Percentiles rank a stretch among this genome's conserved stretches.
Conservation (phyloP, 2,329 filamentous ascomycete species). For the Colletotrichum caudatum region DNA sequence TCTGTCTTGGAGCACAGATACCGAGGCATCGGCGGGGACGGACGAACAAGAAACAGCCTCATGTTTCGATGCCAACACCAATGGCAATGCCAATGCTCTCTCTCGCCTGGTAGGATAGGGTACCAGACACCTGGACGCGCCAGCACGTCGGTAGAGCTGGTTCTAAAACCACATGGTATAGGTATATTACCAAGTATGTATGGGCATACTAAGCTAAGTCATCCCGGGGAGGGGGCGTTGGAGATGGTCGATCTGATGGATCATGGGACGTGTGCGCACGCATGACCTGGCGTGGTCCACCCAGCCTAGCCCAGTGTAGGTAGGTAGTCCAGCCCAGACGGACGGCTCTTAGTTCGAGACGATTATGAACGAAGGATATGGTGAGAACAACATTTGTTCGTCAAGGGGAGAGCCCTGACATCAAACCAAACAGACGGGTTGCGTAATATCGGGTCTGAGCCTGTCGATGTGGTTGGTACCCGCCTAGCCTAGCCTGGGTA, state of each 20-base stretch:
- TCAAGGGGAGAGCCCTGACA: conserved; percentile 41
- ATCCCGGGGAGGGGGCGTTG: background rate
- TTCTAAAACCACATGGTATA: background rate
- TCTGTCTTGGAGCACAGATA: conserved; percentile 32
- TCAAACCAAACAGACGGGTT: conserved; percentile 50
- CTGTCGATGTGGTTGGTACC: conserved; percentile 22
- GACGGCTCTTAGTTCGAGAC: background rate
- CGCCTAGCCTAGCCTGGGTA: too few species aligned
- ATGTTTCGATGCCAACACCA: conserved; percentile 50
- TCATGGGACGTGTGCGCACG: conserved; percentile 1
- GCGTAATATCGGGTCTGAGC: conserved; percentile 30
- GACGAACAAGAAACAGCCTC: conserved; percentile 48
- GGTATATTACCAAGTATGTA: too few species aligned
- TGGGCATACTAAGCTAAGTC: too few species aligned
- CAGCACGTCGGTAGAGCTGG: conserved; percentile 13
- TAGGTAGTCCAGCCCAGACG: background rate
- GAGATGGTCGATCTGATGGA: conserved; percentile 10
- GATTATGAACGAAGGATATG: background rate
- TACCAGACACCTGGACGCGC: conserved; percentile 16
- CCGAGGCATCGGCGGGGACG: conserved; percentile 36
- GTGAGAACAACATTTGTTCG: background rate
- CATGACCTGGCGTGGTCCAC: background rate
- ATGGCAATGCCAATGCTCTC: conserved; percentile 29
- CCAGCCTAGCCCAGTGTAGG: background rate
- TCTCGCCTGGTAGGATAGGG: background rate